These are phyloP conservation scores for Stachybotrys echinatus DNA, from an alignment of 2,329 filamentous ascomycete species.

Conservation along the genomic window DNA sequence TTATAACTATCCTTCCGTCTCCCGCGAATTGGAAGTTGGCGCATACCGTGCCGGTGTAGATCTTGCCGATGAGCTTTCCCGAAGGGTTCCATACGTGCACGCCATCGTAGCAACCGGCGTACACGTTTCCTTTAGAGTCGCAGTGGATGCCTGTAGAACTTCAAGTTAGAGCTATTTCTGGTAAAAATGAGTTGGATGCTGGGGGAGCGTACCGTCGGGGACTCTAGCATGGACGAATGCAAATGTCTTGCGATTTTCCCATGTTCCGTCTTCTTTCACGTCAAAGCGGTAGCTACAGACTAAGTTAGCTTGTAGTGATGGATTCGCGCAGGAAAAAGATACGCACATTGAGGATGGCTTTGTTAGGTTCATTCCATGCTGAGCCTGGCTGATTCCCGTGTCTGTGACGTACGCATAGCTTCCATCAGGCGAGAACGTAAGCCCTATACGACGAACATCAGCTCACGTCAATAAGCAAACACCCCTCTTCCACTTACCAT, in stretches of 20 bases:
- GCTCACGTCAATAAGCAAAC: too few species aligned
- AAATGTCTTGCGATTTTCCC: not conserved
- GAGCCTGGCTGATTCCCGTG: not conserved
- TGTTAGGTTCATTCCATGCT: not conserved
- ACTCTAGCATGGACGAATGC: not conserved
- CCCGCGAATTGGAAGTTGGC: constrained; percentile 12
- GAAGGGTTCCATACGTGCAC: not conserved
- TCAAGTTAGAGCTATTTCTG: too few species aligned
- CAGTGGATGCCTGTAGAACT: too few species aligned
- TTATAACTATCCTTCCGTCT: too few species aligned
- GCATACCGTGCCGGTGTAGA: constrained; percentile 7
- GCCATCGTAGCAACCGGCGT: not conserved
- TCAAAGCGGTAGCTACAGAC: not conserved
- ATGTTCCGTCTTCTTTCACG: not conserved
- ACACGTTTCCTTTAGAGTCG: not conserved
- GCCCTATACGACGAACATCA: too few species aligned
- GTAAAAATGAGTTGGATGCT: too few species aligned
- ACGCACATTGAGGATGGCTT: too few species aligned
- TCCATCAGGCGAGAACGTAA: not conserved
- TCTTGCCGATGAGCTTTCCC: not conserved
- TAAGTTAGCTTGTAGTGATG: too few species aligned
- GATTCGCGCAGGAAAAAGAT: too few species aligned
- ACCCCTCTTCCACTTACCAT: too few species aligned
- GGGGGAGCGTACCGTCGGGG: too few species aligned
- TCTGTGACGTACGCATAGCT: not conserved